phyloP scores from a whole-genome alignment of 768 basidiomycete species.

The Calvatia gigantea region DNA sequence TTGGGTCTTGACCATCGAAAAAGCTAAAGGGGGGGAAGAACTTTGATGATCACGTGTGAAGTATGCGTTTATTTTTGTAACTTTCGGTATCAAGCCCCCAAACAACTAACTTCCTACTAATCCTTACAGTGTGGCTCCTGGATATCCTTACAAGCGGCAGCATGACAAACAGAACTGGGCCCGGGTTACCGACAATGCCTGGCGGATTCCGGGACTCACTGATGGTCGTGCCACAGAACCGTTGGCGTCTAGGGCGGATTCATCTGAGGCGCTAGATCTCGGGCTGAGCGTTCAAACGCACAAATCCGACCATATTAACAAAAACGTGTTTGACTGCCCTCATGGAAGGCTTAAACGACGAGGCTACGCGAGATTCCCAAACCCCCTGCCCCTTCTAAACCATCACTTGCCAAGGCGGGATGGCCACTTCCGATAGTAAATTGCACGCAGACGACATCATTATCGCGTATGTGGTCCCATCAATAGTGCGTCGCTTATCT shows the following conservation, averaged over 20 bases:
- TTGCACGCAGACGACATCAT: not conserved
- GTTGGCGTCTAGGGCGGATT: too few species aligned
- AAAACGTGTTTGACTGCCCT: not conserved
- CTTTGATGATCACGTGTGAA: conserved; percentile 26
- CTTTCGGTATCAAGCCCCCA: not conserved
- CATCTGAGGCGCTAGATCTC: not conserved
- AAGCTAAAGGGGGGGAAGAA: conserved; percentile 17
- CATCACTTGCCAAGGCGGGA: not conserved
- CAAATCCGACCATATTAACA: not conserved
- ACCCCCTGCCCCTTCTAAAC: not conserved
- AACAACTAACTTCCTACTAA: too few species aligned
- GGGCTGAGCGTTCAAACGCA: not conserved
- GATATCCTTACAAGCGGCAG: too few species aligned
- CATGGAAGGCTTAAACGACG: not conserved
- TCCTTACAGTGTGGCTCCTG: too few species aligned
- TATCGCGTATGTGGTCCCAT: not conserved
- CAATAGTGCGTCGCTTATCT: not conserved
- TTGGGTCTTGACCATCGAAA: too few species aligned
- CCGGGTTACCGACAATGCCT: too few species aligned
- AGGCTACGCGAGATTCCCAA: not conserved
- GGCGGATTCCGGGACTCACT: too few species aligned
- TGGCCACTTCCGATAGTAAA: not conserved
- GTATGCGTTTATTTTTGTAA: not conserved
- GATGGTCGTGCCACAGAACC: too few species aligned
- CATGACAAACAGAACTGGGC: too few species aligned